A percentile compares a stretch with the other conserved stretches of the same genome.
Conservation (phyloP, 1,139 yeast species). For the Taphrina pruni region DNA sequence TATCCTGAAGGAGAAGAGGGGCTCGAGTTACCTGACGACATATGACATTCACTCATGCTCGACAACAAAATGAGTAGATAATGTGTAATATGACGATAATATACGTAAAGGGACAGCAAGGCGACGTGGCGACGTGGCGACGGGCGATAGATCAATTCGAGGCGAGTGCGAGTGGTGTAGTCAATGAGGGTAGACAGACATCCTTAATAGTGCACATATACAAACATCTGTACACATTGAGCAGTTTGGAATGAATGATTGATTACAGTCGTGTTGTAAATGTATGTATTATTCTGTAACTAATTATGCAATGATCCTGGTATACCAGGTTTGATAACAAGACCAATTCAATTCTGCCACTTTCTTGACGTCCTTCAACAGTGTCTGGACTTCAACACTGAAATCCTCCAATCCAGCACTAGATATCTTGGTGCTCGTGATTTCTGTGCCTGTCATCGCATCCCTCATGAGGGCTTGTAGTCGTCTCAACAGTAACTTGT, state of each 20-base stretch:
- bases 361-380: slow-evolving; percentile 11
- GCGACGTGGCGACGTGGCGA: no score
- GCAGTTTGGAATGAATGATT: no score
- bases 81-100: no score
- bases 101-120: no score
- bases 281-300: no score
- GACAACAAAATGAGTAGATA: not conserved
- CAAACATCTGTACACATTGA: no score
- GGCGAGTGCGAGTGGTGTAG: no score
- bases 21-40: not conserved
- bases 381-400: slow-evolving; percentile 14
- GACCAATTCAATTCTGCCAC: slow-evolving; percentile 18
- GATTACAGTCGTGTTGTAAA: no score
- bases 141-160: no score
- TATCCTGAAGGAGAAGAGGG: slow-evolving; percentile 15
- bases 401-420: slow-evolving; percentile 24
- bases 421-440: slow-evolving; percentile 15
- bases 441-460: slow-evolving; percentile 7
- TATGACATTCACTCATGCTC: slow-evolving; percentile 16
- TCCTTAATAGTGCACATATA: no score
- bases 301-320: not conserved
- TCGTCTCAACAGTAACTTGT: slow-evolving; percentile 15
- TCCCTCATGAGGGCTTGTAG: slow-evolving; percentile 13
- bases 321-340: slow-evolving; percentile 25
- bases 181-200: no score